Base-by-base conservation (phyloP, 2,329 filamentous ascomycete genomes). In the Emmonsiellopsis sp. region DNA sequence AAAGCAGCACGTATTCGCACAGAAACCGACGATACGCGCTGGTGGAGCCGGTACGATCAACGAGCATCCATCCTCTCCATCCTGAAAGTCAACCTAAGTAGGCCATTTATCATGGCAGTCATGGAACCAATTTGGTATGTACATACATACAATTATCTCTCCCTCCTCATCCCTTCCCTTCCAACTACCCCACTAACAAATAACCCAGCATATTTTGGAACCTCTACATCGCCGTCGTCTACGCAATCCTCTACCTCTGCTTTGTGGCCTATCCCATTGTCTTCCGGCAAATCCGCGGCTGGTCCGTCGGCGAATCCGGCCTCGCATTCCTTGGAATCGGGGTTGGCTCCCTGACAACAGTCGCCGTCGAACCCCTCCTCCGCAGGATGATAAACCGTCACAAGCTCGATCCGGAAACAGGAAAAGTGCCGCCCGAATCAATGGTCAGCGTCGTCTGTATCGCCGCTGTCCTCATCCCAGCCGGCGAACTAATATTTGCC, bases 221-320 rank as follows among this genome's bases (percentile, higher is more conserved):
- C 62, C 67, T 83, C 36, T 86, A 86, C 60, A 81, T 86, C 57
- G 80, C 87, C 0, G 74, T 95, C 40, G 82, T 95, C 37, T 95
- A 95, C 66, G 87, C 84, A 14, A 89, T 95, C 42, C 75, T 96
- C 1, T 93, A 93, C 63, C 82, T 95, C 34, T 94, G 88, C 70
- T 95, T 95, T 72, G 85, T 94, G 13, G 88, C 88, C 10, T 94
- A 94, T 66, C 90, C 90, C 0, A 86, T 94, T 55, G 86, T 95
- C 54, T 95, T 93, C 69, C 76, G 77, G 9, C 75, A 85, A 42
- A 71, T 82, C 54, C 85, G 91, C 14, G 88, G 88, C 56, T 96
- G 90, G 91, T 77, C 77, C 2, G 75, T 85, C 0, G 84, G 87
- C 1, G 70, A 86, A 37, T 82, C 84, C 0, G 90, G 91, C 0